Evolutionary conservation across 2,329 filamentous ascomycete genomes (phyloP).

Genomic region (Ceratocystis huliohia): DNA sequence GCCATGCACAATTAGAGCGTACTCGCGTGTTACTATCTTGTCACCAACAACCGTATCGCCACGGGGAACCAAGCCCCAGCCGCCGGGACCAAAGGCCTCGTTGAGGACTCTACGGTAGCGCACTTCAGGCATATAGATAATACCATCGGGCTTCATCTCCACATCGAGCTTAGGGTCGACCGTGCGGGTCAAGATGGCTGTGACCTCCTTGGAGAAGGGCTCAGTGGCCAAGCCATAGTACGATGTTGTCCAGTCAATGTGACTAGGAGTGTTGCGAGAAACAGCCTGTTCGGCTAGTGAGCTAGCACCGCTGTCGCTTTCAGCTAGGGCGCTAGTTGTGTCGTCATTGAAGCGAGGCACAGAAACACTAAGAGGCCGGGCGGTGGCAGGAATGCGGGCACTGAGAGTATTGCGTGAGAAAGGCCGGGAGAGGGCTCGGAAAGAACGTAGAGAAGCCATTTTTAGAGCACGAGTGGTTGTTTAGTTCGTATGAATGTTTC

Average conservation of each 20-base stretch:
- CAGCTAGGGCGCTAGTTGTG: slow-evolving; percentile 14
- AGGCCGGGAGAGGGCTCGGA: slow-evolving; percentile 21
- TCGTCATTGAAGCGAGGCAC: slow-evolving; percentile 11
- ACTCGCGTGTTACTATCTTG: slow-evolving; percentile 74
- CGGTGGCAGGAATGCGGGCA: not conserved
- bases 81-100: slow-evolving; percentile 81
- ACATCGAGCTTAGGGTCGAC: slow-evolving; percentile 57
- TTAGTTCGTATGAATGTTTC: not conserved
- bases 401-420: slow-evolving; percentile 14
- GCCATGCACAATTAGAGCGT: slow-evolving; percentile 77
- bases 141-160: slow-evolving; percentile 95
- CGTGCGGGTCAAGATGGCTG: slow-evolving; percentile 53
- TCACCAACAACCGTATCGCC: slow-evolving; percentile 76
- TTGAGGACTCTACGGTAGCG: slow-evolving; percentile 91
- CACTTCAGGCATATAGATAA: slow-evolving; percentile 93
- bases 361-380: not conserved
- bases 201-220: slow-evolving; percentile 59
- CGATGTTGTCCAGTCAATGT: slow-evolving; percentile 67
- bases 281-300: slow-evolving; percentile 13
- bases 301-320: not conserved
- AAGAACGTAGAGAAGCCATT: slow-evolving; percentile 10
- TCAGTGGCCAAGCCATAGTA: slow-evolving; percentile 64
- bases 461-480: not conserved
- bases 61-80: slow-evolving; percentile 84
- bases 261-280: slow-evolving; percentile 16